These are phyloP conservation scores for Malassezia brasiliensis DNA, from an alignment of 1,284 basidiomycete genomes.

Conservation along the genomic window DNA sequence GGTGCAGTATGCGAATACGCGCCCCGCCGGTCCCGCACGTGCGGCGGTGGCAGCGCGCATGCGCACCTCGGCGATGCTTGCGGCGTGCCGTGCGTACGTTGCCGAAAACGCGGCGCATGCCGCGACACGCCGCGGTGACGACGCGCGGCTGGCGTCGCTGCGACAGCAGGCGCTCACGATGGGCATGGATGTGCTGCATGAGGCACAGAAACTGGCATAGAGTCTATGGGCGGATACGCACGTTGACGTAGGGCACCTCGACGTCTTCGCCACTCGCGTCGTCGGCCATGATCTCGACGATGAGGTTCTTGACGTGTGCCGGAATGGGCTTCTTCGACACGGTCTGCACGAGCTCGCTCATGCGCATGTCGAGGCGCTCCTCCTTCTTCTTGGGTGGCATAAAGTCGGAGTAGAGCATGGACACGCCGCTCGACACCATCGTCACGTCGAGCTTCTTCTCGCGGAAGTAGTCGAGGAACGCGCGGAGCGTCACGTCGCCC, in stretches of 20 bases:
- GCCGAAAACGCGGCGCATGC: neutral
- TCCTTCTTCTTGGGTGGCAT: slow-evolving; percentile 41
- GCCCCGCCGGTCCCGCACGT: neutral
- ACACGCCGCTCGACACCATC: slow-evolving; percentile 94
- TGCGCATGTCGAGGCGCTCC: slow-evolving; percentile 51
- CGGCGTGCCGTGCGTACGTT: neutral
- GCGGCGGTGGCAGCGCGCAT: neutral
- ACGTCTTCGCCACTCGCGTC: slow-evolving; percentile 72
- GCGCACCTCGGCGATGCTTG: neutral
- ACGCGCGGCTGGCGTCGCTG: slow-evolving; percentile 1
- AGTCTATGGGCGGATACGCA: slow-evolving; percentile 16
- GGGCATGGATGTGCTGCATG: neutral
- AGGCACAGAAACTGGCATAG: neutral
- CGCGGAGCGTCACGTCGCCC: slow-evolving; percentile 75
- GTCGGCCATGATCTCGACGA: slow-evolving; percentile 87
- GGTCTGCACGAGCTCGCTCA: slow-evolving; percentile 79
- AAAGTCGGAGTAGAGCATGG: slow-evolving; percentile 79
- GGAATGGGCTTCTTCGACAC: slow-evolving; percentile 56
- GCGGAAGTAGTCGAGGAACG: slow-evolving; percentile 77
- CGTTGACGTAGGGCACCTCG: slow-evolving; percentile 48
- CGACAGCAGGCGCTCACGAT: slow-evolving; percentile 5
- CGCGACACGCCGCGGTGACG: neutral
- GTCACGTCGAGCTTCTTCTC: slow-evolving; percentile 75
- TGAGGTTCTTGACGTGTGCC: slow-evolving; percentile 59
- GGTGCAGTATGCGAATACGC: slow-evolving; percentile 2